Percentiles rank a stretch among this genome's conserved stretches.
Conservation (phyloP, 257 asterid species). For the Nicotiana tomentosiformis region DNA sequence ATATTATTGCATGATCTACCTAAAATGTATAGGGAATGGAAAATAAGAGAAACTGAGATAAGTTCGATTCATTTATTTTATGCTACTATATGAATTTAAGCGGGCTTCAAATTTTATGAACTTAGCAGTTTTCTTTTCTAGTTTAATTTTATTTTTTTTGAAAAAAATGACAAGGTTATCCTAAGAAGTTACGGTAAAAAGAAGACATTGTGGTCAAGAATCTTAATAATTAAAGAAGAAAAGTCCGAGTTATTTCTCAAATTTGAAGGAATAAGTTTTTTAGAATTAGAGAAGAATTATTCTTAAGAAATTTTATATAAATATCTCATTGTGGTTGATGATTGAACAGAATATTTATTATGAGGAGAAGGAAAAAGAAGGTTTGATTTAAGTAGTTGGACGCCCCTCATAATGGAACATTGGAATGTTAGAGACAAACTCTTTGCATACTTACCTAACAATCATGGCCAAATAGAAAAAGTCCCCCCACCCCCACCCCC, state of each 20-base stretch:
- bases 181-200: too few relatives aligned
- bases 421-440: neutral
- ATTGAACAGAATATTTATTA: neutral
- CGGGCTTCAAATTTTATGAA: neutral
- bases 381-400: slow-evolving; percentile 3
- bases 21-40: too few relatives aligned
- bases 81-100: neutral
- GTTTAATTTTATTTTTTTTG: too few relatives aligned
- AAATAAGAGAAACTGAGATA: too few relatives aligned
- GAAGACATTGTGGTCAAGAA: neutral
- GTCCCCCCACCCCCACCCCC: neutral
- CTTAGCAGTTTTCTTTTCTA: neutral
- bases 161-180: neutral
- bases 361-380: neutral
- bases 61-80: neutral
- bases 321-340: neutral
- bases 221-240: neutral
- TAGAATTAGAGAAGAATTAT: neutral
- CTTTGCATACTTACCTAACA: slow-evolving; percentile 14
- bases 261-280: neutral
- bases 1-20: too few relatives aligned
- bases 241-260: neutral
- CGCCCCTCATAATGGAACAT: slow-evolving; percentile 26
- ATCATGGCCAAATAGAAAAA: neutral
- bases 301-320: neutral